Evolutionary conservation across 768 basidiomycete genomes (phyloP).

Genomic region (Roridomyces roridus): DNA sequence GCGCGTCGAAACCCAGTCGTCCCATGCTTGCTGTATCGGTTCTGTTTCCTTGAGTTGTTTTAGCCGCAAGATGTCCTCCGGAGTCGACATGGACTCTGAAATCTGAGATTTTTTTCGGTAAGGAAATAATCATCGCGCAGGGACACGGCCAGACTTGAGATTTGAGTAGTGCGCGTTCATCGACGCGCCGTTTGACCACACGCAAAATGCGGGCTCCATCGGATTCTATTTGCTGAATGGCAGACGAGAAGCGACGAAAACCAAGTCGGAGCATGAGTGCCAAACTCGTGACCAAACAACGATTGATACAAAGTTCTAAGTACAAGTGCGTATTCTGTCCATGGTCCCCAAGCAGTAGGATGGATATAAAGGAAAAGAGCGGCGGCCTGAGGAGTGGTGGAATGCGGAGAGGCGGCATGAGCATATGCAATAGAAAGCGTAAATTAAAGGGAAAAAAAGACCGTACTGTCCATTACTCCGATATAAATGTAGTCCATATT

Average conservation of each 20-base stretch:
- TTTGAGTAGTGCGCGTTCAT: conserved; percentile 51
- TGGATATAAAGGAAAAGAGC: conserved; percentile 9
- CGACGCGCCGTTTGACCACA: conserved; percentile 58
- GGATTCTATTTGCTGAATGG: conserved; percentile 35
- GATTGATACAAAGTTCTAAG: background rate
- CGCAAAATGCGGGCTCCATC: conserved; percentile 59
- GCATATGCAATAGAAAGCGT: background rate
- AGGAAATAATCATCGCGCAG: background rate
- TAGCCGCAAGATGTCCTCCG: conserved; percentile 62
- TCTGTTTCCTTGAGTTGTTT: conserved; percentile 75
- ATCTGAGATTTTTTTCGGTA: conserved; percentile 42
- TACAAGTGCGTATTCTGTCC: conserved; percentile 23
- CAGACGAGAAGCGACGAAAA: conserved; percentile 19
- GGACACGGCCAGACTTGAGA: conserved; percentile 44
- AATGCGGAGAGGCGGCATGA: too few species aligned
- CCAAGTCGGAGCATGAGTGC: conserved; percentile 18
- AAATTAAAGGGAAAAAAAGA: background rate
- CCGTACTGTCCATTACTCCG: conserved; percentile 20
- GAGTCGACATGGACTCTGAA: conserved; percentile 56
- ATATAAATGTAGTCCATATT: conserved; percentile 2
- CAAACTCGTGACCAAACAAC: conserved; percentile 1
- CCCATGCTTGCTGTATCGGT: conserved; percentile 72
- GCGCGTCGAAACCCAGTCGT: conserved; percentile 59
- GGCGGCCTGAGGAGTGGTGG: conserved; percentile 12
- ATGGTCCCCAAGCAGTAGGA: conserved; percentile 22